Percentiles rank a stretch among this genome's conserved stretches.
phyloP scores from a whole-genome alignment of 768 basidiomycete species.

The Phylloporus sp. region DNA sequence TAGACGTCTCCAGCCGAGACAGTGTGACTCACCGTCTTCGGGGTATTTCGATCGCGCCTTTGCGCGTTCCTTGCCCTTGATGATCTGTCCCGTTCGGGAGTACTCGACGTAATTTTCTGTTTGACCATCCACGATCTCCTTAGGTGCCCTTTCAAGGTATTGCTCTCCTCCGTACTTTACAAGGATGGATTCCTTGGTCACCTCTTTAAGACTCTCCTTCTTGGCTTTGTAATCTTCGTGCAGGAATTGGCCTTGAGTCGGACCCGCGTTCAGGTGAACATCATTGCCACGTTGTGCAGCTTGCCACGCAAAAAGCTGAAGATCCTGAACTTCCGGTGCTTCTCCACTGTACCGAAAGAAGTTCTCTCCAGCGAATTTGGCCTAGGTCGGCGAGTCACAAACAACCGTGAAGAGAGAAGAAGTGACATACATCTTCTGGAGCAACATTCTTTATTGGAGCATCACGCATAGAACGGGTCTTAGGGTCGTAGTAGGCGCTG shows the following conservation, averaged over 20 bases:
- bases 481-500: slow-evolving; percentile 98
- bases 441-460: slow-evolving; percentile 74
- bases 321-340: slow-evolving; percentile 83
- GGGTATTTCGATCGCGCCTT: slow-evolving; percentile 90
- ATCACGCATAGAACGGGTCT: slow-evolving; percentile 99
- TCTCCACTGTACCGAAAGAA: slow-evolving; percentile 90
- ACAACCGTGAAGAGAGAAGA: background rate
- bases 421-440: slow-evolving; percentile 75
- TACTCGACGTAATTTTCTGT: slow-evolving; percentile 98
- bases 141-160: slow-evolving; percentile 85
- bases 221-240: slow-evolving; percentile 89
- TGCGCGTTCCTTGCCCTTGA: slow-evolving; percentile 87
- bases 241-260: slow-evolving; percentile 89
- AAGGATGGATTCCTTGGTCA: slow-evolving; percentile 83
- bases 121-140: slow-evolving; percentile 90
- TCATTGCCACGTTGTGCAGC: slow-evolving; percentile 90
- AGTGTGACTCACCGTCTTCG: slow-evolving; percentile 72
- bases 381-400: slow-evolving; percentile 38
- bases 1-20: background rate
- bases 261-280: slow-evolving; percentile 92
- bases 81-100: slow-evolving; percentile 81
- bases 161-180: slow-evolving; percentile 92
- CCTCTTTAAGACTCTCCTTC: slow-evolving; percentile 88
- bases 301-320: slow-evolving; percentile 98
- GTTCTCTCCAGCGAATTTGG: slow-evolving; percentile 93